phyloP scores from a whole-genome alignment of 768 basidiomycete genomes.

The Tricholoma flavovirens region DNA sequence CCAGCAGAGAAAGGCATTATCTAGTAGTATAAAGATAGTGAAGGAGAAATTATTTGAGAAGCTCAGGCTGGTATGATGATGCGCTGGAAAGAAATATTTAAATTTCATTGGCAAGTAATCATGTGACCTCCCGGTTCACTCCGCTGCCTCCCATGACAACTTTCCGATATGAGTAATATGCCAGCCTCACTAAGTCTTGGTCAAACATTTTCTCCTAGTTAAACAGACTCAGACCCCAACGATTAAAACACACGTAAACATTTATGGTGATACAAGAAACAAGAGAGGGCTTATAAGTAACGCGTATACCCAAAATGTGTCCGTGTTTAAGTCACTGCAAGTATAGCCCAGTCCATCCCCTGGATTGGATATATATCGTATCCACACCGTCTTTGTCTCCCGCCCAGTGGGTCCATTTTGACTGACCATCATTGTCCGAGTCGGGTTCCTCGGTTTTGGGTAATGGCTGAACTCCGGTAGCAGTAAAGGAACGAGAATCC shows the following conservation, averaged over 20 bases:
- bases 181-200: too few species aligned
- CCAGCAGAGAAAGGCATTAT: conserved; percentile 39
- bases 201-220: too few species aligned
- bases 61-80: conserved; percentile 1
- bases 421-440: conserved; percentile 8
- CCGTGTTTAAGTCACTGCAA: conserved; percentile 19
- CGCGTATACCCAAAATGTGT: background rate
- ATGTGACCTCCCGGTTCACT: conserved; percentile 17
- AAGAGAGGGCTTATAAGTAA: background rate
- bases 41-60: conserved; percentile 12
- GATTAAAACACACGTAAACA: background rate
- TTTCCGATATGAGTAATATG: too few species aligned
- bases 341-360: conserved; percentile 45
- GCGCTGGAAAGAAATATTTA: conserved; percentile 9
- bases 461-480: conserved; percentile 23
- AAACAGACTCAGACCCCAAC: background rate
- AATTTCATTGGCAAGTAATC: conserved; percentile 9
- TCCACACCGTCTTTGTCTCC: conserved; percentile 37
- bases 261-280: background rate
- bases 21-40: conserved; percentile 3
- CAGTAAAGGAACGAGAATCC: conserved; percentile 34
- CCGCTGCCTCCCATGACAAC: background rate
- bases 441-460: conserved; percentile 2
- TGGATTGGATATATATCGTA: conserved; percentile 32
- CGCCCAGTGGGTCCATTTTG: conserved; percentile 37